These are phyloP conservation scores for Rubus idaeus DNA, from an alignment of 306 rosid genomes.

Conservation along the genomic window DNA sequence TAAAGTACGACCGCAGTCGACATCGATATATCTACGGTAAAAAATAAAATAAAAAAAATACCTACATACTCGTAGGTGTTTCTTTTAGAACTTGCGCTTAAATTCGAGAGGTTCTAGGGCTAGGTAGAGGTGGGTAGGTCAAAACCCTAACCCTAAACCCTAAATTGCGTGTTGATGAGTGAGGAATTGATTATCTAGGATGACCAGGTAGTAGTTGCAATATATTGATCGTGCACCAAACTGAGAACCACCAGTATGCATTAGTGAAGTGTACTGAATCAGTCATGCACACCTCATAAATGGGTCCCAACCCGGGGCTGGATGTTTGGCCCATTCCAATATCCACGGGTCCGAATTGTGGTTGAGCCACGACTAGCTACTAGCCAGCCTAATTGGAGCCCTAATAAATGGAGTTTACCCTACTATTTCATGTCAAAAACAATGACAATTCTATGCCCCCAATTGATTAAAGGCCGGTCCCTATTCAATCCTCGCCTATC, in stretches of 20 bases:
- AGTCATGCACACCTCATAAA: conserved; percentile 13
- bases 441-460: conserved; percentile 20
- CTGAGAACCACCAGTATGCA: conserved; percentile 12
- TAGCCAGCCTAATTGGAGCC: not conserved
- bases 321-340: conserved; percentile 7
- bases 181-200: not conserved
- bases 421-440: conserved; percentile 24
- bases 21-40: too few relatives aligned
- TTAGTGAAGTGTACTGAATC: not conserved
- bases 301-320: conserved; percentile 28
- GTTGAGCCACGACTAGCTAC: conserved; percentile 31
- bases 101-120: not conserved
- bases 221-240: conserved; percentile 25
- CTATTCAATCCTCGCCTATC: not conserved
- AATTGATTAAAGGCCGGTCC: conserved; percentile 12
- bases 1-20: too few relatives aligned
- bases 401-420: conserved; percentile 49
- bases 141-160: not conserved
- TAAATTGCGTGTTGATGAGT: not conserved
- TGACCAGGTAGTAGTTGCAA: not conserved
- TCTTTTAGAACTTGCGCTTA: too few relatives aligned
- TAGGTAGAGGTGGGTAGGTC: not conserved
- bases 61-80: too few relatives aligned
- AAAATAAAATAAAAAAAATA: too few relatives aligned
- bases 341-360: conserved; percentile 25